Evolutionary conservation across 805 yeast genomes (phyloP), one percentile per base, ranked within the genome.

Genomic region (Schwanniomyces occidentalis): DNA sequence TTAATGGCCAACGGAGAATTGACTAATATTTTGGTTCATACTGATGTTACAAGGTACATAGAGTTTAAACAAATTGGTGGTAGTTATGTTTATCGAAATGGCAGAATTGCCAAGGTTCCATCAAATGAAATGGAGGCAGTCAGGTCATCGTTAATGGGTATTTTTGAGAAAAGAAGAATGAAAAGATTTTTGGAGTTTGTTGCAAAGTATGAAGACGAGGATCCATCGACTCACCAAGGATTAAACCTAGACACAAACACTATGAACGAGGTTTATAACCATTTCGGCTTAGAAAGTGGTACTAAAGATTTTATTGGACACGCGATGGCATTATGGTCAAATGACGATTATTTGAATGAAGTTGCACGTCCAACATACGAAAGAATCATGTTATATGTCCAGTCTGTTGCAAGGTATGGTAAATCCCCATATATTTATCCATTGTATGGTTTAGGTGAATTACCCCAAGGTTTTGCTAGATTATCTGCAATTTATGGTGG

Each of bases 391-490:
- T 73, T 93, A 41, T 93, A 93, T 54, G 82, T 87, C 30, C 87
- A 86, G 49, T 85, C 95, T 9, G 95, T 93, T 41, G 93, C 96
- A 18, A 80, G 93, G 52, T 93, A 85, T 62, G 98, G 99, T 39
- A 90, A 90, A 64, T 86, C 96, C 6, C 99, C 99, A 8, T 93
- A 93, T 60, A 76, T 93, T 42, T 93, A 93, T 58, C 99, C 99
- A 30, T 71, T 91, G 53, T 93, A 93, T 56, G 99, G 99, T 6
- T 75, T 93, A 39, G 99, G 99, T 34, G 99, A 93, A 63, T 73
- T 93, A 41, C 99, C 99, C n/a, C 99, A 93, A 67, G 99, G 97
- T 6, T 93, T 93, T 69, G 97, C 98, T 8, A 78, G 99, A 59
- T 77, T 93, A 42, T 82, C 95, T 34, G 99, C 99, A 16, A 91